phyloP scores from a whole-genome alignment of 2,329 filamentous ascomycete genomes.

The Davidsoniella virescens region DNA sequence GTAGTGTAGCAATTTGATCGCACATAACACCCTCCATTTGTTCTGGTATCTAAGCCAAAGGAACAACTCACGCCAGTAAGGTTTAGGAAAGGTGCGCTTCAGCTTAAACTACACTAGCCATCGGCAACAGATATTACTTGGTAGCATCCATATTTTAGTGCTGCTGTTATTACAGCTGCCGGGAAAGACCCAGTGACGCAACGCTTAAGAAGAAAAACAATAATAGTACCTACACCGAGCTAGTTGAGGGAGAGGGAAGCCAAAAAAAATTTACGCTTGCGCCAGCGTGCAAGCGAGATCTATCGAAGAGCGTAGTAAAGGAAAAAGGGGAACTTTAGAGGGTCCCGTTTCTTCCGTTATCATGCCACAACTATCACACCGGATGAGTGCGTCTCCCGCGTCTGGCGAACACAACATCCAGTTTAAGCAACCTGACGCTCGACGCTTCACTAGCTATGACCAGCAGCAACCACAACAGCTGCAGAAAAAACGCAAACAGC shows the following conservation, averaged over 20 bases:
- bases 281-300: background rate
- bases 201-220: background rate
- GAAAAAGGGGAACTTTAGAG: slow-evolving; percentile 2
- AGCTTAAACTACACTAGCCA: no score
- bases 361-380: slow-evolving; percentile 10
- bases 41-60: no score
- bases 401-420: background rate
- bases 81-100: no score
- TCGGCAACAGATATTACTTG: slow-evolving; percentile 1
- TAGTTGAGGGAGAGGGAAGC: background rate
- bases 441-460: slow-evolving; percentile 4
- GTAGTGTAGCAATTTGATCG: no score
- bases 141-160: background rate
- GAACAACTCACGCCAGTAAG: no score
- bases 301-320: background rate
- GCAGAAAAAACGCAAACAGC: background rate
- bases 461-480: background rate
- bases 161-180: background rate
- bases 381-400: slow-evolving; percentile 3
- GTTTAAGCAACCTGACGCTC: slow-evolving; percentile 4
- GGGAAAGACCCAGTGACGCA: background rate
- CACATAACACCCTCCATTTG: no score
- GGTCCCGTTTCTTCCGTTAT: background rate
- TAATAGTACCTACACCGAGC: background rate
- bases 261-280: background rate